phyloP scores from a whole-genome alignment of 352 stramenopile species.

The Bremia lactucae region DNA sequence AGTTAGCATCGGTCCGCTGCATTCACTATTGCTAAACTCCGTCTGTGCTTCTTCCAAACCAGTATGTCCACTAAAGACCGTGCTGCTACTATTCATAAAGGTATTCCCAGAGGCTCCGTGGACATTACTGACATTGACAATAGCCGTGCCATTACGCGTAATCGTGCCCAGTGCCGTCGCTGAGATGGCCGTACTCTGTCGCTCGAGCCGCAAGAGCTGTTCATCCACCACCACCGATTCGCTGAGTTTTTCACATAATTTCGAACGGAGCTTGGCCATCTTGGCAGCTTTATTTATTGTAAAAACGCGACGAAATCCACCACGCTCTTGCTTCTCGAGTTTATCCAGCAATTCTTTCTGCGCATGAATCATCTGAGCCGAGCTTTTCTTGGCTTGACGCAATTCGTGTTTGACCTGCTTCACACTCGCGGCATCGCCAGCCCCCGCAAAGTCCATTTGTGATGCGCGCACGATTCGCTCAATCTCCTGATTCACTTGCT shows the following conservation, averaged over 20 bases:
- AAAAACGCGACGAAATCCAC: slow-evolving; percentile 54
- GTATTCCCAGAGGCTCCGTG: slow-evolving; percentile 11
- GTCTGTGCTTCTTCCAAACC: slow-evolving; percentile 20
- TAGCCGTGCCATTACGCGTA: slow-evolving; percentile 20
- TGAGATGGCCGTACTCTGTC: slow-evolving; percentile 52
- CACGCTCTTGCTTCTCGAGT: slow-evolving; percentile 62
- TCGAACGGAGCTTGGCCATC: slow-evolving; percentile 61
- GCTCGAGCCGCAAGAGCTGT: slow-evolving; percentile 51
- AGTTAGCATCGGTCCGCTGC: slow-evolving; percentile 15
- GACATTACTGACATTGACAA: slow-evolving; percentile 28
- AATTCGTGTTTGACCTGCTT: slow-evolving; percentile 38
- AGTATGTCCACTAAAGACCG: slow-evolving; percentile 11
- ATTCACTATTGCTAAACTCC: slow-evolving; percentile 24
- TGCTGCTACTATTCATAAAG: slow-evolving; percentile 13
- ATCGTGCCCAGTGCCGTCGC: slow-evolving; percentile 42
- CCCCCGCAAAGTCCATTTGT: slow-evolving; percentile 24
- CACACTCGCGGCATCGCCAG: slow-evolving; percentile 12
- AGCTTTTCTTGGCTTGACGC: slow-evolving; percentile 48
- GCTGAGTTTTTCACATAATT: slow-evolving; percentile 61
- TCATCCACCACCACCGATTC: slow-evolving; percentile 56
- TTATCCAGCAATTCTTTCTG: slow-evolving; percentile 78
- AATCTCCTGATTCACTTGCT: slow-evolving; percentile 70
- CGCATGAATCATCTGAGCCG: slow-evolving; percentile 63
- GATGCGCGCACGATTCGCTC: slow-evolving; percentile 54
- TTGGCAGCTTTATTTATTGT: slow-evolving; percentile 57